Evolutionary conservation across 1,284 basidiomycete genomes (phyloP), one percentile per base, ranked within the genome.

Genomic region (Stereum hirsutum): DNA sequence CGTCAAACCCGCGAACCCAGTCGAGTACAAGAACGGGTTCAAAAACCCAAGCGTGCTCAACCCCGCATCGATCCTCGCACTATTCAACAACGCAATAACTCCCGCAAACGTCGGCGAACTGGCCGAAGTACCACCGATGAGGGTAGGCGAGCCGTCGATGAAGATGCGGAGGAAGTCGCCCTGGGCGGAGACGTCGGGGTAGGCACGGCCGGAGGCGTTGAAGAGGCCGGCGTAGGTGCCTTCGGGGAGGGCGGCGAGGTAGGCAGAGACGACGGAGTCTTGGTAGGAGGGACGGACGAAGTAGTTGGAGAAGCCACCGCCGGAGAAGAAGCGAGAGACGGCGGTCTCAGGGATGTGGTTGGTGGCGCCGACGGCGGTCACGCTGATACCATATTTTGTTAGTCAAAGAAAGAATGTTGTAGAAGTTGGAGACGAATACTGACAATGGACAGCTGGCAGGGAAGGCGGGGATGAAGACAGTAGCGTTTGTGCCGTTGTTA

Each of bases 71-170:
- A 75, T 52, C n/a, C 68, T 66, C 15, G 64, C 64, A 48, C 75
- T 74, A 54, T 80, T 80, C 25, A 81, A 56, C 53, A 78, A 59
- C 0, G 72, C 65, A 37, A 81, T 58, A 42, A 79, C 63, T 6
- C 66, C 59, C 7, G 68, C 68, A 46, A 77, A 62, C 3, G 71
- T 67, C 1, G 78, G 78, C 10, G 70, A 52, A 4, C 74, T 66
- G 2, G 74, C 74, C 19, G 71, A 74, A 5, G 77, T 79, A 17
- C 76, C 77, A 31, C 62, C 69, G 38, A 71, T 62, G 56, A 34
- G 55, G 12, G 49, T 47, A 15, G 51, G 31, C 3, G 55, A 39
- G 44, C 60, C 61, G 8, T 42, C 47, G 44, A 51, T 35, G 50
- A 56, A 56, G 49, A 66, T 52, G 34, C 47, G 49, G 52, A 59